Base-by-base conservation (phyloP, 1,284 basidiomycete species). In the Porodaedalea pini region DNA sequence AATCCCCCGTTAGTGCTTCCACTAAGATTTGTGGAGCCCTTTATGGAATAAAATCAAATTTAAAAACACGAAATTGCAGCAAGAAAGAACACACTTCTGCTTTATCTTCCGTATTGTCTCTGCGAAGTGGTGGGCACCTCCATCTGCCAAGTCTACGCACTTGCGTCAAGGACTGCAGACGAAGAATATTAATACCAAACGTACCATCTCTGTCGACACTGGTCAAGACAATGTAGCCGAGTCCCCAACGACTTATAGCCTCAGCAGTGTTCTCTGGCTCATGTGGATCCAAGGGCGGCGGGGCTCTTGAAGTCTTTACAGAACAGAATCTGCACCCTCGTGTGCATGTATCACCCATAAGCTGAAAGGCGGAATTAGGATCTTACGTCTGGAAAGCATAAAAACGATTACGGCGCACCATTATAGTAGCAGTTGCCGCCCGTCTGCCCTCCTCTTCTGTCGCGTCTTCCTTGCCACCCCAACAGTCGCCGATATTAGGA, bases 331-430 rank as follows among this genome's bases (percentile, higher is more conserved):
- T 81, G 74, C 97, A 99, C 0, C 94, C 97, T 67, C 97, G 85
- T 13, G 97, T 99, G 69, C 97, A 99, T 10, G 94, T 97, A 73
- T 99, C 96, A n/a, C 97, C 97, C 97, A 99, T 99, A 32, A 99
- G 77, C 94, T 95, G 64, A 3, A 58, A 21, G 58, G 32, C 45
- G 15, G 56, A 52, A 54, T 52, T 17, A 61, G 56, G 0, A 47
- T 11, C 3, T 29, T 58, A 29, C 43, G 56, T 25, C 13, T 17
- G 31, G 15, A 44, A 32, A 44, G 41, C 4, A 50, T n/a, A 32
- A 50, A 36, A 23, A 25, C 47, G 23, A 45, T 45, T 40, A 51
- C 41, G 32, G 68, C 80, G 56, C 62, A 92, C 95, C 97, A 99
- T 99, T 72, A 99, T 99, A 0, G 94, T 98, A n/a, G 94, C 94